These are phyloP conservation scores for Penicillium mononematosum DNA, from an alignment of 495 filamentous ascomycete genomes.

Conservation along the genomic window DNA sequence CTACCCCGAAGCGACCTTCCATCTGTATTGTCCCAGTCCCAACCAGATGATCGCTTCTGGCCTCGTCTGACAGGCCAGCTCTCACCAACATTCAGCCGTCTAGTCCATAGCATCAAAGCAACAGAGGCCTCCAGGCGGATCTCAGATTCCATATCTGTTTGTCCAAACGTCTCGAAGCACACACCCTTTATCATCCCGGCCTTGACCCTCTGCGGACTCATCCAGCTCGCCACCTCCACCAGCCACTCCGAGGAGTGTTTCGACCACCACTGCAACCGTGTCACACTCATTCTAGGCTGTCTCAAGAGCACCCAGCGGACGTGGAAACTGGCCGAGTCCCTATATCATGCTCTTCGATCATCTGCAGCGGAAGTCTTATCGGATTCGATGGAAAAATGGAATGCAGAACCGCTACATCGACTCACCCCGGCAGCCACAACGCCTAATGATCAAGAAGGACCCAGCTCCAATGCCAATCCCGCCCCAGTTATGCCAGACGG, in stretches of 20 bases:
- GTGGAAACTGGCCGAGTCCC: conserved; percentile 34
- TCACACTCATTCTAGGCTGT: conserved; percentile 40
- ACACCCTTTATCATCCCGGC: conserved; percentile 39
- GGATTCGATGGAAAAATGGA: conserved; percentile 35
- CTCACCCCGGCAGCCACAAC: conserved; percentile 25
- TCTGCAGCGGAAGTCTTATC: conserved; percentile 38
- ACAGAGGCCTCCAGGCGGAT: conserved; percentile 43
- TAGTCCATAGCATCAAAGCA: conserved; percentile 44
- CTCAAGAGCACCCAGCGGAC: conserved; percentile 37
- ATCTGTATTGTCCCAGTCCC: conserved; percentile 26
- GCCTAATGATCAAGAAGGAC: conserved; percentile 22
- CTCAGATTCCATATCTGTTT: conserved; percentile 39
- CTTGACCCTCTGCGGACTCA: conserved; percentile 38
- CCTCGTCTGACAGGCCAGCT: conserved; percentile 31
- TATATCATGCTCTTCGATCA: conserved; percentile 30
- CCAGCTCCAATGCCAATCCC: conserved; percentile 18
- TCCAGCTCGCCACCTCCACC: conserved; percentile 38
- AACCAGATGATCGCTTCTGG: conserved; percentile 31
- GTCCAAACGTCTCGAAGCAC: conserved; percentile 39
- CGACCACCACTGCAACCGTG: conserved; percentile 45
- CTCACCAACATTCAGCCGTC: conserved; percentile 38
- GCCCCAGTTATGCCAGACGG: conserved; percentile 23
- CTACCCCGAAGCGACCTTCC: conserved; percentile 43
- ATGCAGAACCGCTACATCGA: conserved; percentile 30
- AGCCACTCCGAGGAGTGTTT: conserved; percentile 41